Conservation (phyloP, 2,329 filamentous ascomycete genomes). For the Hypoxylon sp. region DNA sequence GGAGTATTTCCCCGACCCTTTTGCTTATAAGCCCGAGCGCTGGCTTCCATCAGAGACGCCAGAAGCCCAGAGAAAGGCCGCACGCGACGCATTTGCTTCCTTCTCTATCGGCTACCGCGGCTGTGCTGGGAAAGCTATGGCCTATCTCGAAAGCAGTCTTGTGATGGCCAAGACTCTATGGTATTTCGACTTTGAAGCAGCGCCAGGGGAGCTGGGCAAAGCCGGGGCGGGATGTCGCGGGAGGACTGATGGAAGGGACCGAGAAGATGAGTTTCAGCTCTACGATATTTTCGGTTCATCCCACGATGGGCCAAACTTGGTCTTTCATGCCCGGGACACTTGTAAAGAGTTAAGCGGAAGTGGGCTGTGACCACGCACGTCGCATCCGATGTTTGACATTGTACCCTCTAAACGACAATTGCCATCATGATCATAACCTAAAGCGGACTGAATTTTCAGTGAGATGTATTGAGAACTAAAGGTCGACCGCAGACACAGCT, state of each 20-base stretch:
- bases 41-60: background rate
- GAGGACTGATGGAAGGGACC: background rate
- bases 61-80: too few relatives aligned
- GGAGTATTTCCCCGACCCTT: background rate
- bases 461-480: background rate
- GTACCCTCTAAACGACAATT: background rate
- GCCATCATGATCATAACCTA: background rate
- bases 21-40: background rate
- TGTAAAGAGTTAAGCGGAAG: too few relatives aligned
- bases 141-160: background rate
- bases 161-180: background rate
- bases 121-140: background rate
- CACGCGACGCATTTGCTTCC: background rate
- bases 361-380: too few relatives aligned
- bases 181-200: background rate
- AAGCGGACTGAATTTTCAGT: background rate
- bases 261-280: background rate
- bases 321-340: too few relatives aligned
- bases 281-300: background rate
- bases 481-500: background rate
- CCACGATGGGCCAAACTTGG: background rate
- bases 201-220: background rate
- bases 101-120: background rate
- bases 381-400: too few relatives aligned
- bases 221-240: too few relatives aligned